Percentiles rank a stretch among this genome's conserved stretches.
These are phyloP conservation scores for Ceratocystis huliohia DNA, from an alignment of 2,329 filamentous ascomycete species.

Conservation along the genomic window DNA sequence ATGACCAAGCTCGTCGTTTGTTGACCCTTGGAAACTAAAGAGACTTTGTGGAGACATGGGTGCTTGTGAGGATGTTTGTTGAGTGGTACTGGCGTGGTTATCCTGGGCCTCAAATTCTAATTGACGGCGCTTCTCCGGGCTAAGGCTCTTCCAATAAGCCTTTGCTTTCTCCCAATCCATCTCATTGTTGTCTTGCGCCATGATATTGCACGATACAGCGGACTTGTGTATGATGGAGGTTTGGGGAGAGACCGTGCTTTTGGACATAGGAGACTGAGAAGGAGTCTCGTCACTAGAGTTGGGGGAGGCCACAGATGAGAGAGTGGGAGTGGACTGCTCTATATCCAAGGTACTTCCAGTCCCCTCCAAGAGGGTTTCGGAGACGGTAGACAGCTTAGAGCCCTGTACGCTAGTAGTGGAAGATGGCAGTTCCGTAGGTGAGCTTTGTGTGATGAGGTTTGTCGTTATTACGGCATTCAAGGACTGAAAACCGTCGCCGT, in stretches of 20 bases:
- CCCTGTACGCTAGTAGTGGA: neutral
- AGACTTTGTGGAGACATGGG: slow-evolving; percentile 15
- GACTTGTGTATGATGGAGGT: neutral
- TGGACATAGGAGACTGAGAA: slow-evolving; percentile 5
- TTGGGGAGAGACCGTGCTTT: neutral
- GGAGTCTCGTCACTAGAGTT: neutral
- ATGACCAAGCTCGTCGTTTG: slow-evolving; percentile 16
- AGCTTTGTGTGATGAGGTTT: slow-evolving; percentile 35
- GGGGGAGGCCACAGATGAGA: neutral
- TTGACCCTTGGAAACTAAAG: slow-evolving; percentile 11
- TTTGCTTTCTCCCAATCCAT: slow-evolving; percentile 55
- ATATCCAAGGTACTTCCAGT: neutral
- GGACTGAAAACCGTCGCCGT: slow-evolving; percentile 59
- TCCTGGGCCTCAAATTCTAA: slow-evolving; percentile 43
- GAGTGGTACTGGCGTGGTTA: neutral
- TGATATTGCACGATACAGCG: slow-evolving; percentile 5
- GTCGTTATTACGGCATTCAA: slow-evolving; percentile 55
- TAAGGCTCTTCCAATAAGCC: slow-evolving; percentile 56
- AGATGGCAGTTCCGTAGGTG: slow-evolving; percentile 20
- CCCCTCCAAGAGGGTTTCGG: slow-evolving; percentile 6
- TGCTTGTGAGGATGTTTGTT: neutral
- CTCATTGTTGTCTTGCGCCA: slow-evolving; percentile 24
- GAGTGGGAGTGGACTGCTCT: neutral
- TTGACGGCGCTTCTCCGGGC: slow-evolving; percentile 48
- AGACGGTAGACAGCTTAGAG: neutral